These are phyloP conservation scores for Sporothrix dimorphospora DNA, from an alignment of 2,329 filamentous ascomycete genomes.

Conservation along the genomic window DNA sequence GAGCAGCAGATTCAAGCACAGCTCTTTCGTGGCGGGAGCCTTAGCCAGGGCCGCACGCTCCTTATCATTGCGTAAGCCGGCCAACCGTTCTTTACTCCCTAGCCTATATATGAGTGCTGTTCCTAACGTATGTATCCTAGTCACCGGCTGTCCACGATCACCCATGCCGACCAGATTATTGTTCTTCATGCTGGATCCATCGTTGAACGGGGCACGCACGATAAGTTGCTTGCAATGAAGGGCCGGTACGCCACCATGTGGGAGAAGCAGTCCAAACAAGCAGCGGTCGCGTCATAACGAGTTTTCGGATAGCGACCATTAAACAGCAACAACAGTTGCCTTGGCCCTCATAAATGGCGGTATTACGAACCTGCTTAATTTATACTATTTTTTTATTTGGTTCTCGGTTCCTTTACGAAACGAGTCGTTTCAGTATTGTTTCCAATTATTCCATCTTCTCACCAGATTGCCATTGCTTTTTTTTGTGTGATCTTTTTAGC, in stretches of 20 bases:
- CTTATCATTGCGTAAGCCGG: constrained; percentile 95
- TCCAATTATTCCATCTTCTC: too few species aligned
- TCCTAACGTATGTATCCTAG: constrained; percentile 42
- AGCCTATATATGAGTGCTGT: too few species aligned
- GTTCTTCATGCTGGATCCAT: constrained; percentile 36
- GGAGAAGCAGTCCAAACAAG: constrained; percentile 75
- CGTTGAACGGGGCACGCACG: constrained; percentile 47
- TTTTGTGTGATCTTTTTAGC: too few species aligned
- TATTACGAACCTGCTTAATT: too few species aligned
- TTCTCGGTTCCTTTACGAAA: too few species aligned
- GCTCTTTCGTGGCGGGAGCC: constrained; percentile 62
- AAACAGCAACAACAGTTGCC: too few species aligned
- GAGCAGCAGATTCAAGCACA: constrained; percentile 65
- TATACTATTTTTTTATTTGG: too few species aligned
- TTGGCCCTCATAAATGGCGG: too few species aligned
- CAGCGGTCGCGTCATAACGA: too few species aligned
- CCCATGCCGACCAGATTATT: constrained; percentile 37
- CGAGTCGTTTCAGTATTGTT: too few species aligned
- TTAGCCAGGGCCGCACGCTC: constrained; percentile 85
- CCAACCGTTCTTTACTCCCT: neutral
- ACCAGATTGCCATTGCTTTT: too few species aligned
- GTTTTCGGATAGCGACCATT: too few species aligned
- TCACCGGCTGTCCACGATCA: constrained; percentile 71
- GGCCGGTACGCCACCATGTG: constrained; percentile 85
- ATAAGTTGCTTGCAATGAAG: constrained; percentile 69